These are phyloP conservation scores for Onygena corvina DNA, from an alignment of 2,329 filamentous ascomycete species.

Conservation along the genomic window DNA sequence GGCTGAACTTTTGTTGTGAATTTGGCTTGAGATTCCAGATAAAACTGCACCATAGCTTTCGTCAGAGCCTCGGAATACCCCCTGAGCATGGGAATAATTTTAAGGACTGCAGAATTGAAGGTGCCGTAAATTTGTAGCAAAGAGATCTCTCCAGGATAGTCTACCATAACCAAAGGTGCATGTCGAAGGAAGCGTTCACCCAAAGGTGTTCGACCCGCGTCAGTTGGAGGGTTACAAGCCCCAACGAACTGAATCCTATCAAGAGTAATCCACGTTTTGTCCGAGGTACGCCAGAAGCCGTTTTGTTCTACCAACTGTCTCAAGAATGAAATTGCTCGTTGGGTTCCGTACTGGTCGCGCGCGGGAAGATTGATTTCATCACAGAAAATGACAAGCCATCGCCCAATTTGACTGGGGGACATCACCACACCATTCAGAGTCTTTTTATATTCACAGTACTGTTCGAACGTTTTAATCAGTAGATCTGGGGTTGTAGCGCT, in stretches of 20 bases:
- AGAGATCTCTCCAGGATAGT: constrained; percentile 92
- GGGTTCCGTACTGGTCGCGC: constrained; percentile 93
- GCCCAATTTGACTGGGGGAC: constrained; percentile 88
- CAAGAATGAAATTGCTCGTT: constrained; percentile 92
- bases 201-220: constrained; percentile 90
- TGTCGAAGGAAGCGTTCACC: constrained; percentile 89
- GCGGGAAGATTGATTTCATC: constrained; percentile 99
- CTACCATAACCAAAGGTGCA: constrained; percentile 98
- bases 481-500: constrained; percentile 96
- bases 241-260: constrained; percentile 98
- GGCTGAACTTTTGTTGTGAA: constrained; percentile 97
- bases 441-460: constrained; percentile 99
- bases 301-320: constrained; percentile 97
- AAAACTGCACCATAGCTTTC: constrained; percentile 94
- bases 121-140: constrained; percentile 96
- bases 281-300: constrained; percentile 94
- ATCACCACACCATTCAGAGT: constrained; percentile 92
- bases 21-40: constrained; percentile 80
- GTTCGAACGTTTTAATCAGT: constrained; percentile 97
- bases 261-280: constrained; percentile 94
- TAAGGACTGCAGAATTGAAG: constrained; percentile 90
- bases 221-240: constrained; percentile 94
- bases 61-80: constrained; percentile 91
- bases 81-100: constrained; percentile 88
- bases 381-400: constrained; percentile 97